These are phyloP conservation scores for Lepiota subincarnata DNA, from an alignment of 768 basidiomycete species.

Conservation along the genomic window DNA sequence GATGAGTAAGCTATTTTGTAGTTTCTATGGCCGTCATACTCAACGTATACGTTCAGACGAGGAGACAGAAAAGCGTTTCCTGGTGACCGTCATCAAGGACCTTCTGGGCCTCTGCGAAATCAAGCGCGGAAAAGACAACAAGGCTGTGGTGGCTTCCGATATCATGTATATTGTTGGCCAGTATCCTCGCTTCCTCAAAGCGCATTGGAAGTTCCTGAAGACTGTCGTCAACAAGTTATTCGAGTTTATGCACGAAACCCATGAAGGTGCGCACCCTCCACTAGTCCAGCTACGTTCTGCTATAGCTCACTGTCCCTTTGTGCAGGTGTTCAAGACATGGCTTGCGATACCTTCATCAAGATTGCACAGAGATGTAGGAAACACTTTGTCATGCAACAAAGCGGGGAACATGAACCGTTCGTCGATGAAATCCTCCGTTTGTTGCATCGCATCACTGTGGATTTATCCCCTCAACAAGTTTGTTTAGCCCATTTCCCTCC, in stretches of 20 bases:
- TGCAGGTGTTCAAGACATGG: constrained; percentile 98
- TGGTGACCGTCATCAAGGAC: constrained; percentile 99
- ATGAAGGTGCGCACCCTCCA: constrained; percentile 68
- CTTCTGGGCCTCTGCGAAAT: constrained; percentile 96
- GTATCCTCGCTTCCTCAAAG: constrained; percentile 98
- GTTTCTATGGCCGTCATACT: not conserved
- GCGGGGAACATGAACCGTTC: constrained; percentile 95
- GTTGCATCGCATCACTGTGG: constrained; percentile 90
- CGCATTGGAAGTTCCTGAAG: constrained; percentile 99
- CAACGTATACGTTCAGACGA: constrained; percentile 57
- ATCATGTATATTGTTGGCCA: constrained; percentile 99
- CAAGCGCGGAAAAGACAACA: constrained; percentile 99
- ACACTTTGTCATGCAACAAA: constrained; percentile 98
- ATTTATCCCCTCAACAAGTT: constrained; percentile 86
- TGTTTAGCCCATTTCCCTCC: constrained; percentile 10
- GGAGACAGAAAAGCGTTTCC: constrained; percentile 97
- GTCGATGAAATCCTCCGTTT: constrained; percentile 94
- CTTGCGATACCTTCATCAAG: constrained; percentile 99
- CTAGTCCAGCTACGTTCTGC: not conserved
- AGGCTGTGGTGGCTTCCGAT: constrained; percentile 94
- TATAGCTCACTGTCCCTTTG: not conserved
- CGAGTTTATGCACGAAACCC: constrained; percentile 99
- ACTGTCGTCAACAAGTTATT: constrained; percentile 99
- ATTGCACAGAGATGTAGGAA: constrained; percentile 98
- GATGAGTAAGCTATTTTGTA: constrained; percentile 73